A percentile compares a stretch with the other conserved stretches of the same genome.
These are phyloP conservation scores for Fusarium nelsonii DNA, from an alignment of 2,329 filamentous ascomycete species.

Conservation along the genomic window DNA sequence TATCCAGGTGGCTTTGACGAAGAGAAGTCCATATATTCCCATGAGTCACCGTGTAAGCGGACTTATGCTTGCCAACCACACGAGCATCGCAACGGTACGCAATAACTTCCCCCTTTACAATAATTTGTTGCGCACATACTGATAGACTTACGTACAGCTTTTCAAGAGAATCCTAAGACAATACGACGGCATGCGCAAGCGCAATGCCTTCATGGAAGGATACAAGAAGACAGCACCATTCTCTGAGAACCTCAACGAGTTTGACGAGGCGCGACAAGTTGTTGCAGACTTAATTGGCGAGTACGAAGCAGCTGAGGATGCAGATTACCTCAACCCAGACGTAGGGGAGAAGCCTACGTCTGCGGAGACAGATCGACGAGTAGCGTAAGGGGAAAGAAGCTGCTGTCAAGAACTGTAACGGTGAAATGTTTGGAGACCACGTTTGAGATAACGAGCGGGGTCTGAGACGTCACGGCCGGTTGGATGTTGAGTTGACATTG, in stretches of 20 bases:
- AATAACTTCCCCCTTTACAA: background rate
- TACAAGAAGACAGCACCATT: slow-evolving; percentile 98
- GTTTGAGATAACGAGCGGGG: slow-evolving; percentile 22
- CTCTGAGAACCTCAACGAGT: slow-evolving; percentile 89
- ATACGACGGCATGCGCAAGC: slow-evolving; percentile 94
- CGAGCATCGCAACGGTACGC: slow-evolving; percentile 88
- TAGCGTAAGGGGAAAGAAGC: slow-evolving; percentile 49
- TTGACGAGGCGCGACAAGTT: slow-evolving; percentile 93
- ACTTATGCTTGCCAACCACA: slow-evolving; percentile 98
- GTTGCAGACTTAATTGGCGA: slow-evolving; percentile 92
- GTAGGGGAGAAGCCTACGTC: slow-evolving; percentile 65
- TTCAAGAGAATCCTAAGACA: slow-evolving; percentile 95
- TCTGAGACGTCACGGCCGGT: slow-evolving; percentile 24
- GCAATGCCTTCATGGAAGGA: slow-evolving; percentile 94
- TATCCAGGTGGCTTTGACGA: slow-evolving; percentile 96
- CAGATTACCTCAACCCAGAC: slow-evolving; percentile 87
- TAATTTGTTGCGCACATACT: background rate
- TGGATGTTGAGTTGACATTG: slow-evolving; percentile 36
- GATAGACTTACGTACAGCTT: slow-evolving; percentile 61
- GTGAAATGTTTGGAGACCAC: background rate
- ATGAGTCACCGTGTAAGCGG: slow-evolving; percentile 96
- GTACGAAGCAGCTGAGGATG: slow-evolving; percentile 94
- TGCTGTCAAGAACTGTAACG: background rate
- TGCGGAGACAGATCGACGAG: slow-evolving; percentile 65
- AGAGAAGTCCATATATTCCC: slow-evolving; percentile 94